Evolutionary conservation across 1,284 basidiomycete genomes (phyloP).

Genomic region (Cutaneotrichosporon sp.): DNA sequence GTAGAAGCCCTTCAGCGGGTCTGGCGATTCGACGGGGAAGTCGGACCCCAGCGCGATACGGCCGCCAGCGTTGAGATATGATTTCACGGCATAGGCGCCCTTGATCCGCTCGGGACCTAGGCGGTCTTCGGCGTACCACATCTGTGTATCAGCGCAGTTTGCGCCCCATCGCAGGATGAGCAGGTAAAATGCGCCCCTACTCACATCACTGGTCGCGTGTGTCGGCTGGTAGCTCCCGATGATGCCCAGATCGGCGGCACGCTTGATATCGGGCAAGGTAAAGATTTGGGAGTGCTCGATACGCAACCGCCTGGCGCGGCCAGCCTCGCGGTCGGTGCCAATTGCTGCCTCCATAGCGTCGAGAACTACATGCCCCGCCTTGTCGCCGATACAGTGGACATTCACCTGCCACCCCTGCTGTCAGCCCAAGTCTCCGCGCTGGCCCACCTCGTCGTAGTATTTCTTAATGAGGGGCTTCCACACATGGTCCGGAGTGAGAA

Average conservation of each 20-base stretch:
- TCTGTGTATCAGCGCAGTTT: constrained; percentile 51
- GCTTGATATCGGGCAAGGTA: constrained; percentile 60
- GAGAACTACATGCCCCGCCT: constrained; percentile 73
- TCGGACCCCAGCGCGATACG: constrained; percentile 78
- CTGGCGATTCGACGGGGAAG: constrained; percentile 71
- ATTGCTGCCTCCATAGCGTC: constrained; percentile 70
- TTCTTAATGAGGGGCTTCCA: constrained; percentile 58
- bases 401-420: constrained; percentile 49
- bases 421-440: not conserved
- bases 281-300: constrained; percentile 92
- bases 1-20: constrained; percentile 64
- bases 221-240: constrained; percentile 91
- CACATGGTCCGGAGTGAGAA: constrained; percentile 57
- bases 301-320: constrained; percentile 57
- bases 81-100: constrained; percentile 83
- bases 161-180: not conserved
- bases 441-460: constrained; percentile 55
- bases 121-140: constrained; percentile 80
- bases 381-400: constrained; percentile 86
- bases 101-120: constrained; percentile 71
- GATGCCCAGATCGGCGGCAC: constrained; percentile 69
- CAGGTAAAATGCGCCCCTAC: constrained; percentile 6
- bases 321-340: constrained; percentile 31
- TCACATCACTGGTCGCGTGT: constrained; percentile 57
- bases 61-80: constrained; percentile 57